Conservation (phyloP, 495 filamentous ascomycete genomes). For the Neurospora sublineolata region DNA sequence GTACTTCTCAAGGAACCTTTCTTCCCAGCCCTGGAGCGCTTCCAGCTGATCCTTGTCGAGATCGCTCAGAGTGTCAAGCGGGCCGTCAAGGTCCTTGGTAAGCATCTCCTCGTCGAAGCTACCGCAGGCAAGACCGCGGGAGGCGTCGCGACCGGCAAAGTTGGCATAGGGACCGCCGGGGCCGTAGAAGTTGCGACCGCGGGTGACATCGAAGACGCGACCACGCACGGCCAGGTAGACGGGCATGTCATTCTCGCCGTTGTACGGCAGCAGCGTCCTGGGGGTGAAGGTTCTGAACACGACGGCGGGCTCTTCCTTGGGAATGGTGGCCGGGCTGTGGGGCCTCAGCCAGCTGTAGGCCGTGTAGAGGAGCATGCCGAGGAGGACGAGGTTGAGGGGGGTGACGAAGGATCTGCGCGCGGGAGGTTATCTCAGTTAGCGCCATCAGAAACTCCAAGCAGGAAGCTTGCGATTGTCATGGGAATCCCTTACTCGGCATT, state of each 20-base stretch:
- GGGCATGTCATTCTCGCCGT: slow-evolving; percentile 60
- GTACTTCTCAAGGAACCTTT: slow-evolving; percentile 88
- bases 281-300: slow-evolving; percentile 92
- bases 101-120: slow-evolving; percentile 96
- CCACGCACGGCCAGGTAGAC: slow-evolving; percentile 82
- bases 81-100: slow-evolving; percentile 80
- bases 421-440: slow-evolving; percentile 6
- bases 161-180: slow-evolving; percentile 88
- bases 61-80: slow-evolving; percentile 70
- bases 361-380: slow-evolving; percentile 56
- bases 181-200: slow-evolving; percentile 84
- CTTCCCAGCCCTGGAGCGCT: slow-evolving; percentile 81
- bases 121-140: slow-evolving; percentile 74
- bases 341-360: slow-evolving; percentile 57
- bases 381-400: slow-evolving; percentile 68
- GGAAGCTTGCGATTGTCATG: neutral
- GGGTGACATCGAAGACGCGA: slow-evolving; percentile 74
- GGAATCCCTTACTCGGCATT: slow-evolving; percentile 4
- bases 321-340: slow-evolving; percentile 37
- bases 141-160: slow-evolving; percentile 92
- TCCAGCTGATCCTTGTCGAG: slow-evolving; percentile 68
- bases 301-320: slow-evolving; percentile 58
- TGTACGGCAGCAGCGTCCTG: slow-evolving; percentile 72
- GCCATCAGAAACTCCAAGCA: neutral
- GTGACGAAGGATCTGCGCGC: slow-evolving; percentile 51